A percentile compares a stretch with the other conserved stretches of the same genome.
Evolutionary conservation across 371 early-diverging fungal species (phyloP).

Genomic region (Smittium culicis): DNA sequence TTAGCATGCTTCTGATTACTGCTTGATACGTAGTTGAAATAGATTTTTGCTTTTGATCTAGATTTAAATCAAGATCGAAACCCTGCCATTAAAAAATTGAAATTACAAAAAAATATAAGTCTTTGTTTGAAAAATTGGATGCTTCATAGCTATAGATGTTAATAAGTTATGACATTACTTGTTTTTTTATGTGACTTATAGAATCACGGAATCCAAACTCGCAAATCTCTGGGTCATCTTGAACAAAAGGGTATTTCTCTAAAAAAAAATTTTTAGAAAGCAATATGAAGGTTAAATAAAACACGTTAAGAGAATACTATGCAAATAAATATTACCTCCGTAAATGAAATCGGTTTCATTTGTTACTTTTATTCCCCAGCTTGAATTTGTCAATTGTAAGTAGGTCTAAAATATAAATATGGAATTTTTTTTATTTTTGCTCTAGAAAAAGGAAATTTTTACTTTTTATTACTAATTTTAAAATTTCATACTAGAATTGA

Average conservation of each 20-base stretch:
- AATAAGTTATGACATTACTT: slow-evolving; percentile 2
- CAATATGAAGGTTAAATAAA: not conserved
- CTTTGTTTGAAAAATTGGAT: not conserved
- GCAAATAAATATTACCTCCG: not conserved
- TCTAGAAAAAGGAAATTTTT: not conserved
- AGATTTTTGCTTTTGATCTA: slow-evolving; percentile 19
- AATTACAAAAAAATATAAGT: not conserved
- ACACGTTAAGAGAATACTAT: not conserved
- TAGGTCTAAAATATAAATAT: not conserved
- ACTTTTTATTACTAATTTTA: not conserved
- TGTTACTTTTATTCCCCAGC: not conserved
- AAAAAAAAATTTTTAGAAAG: not conserved
- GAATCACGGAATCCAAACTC: slow-evolving; percentile 5
- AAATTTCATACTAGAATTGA: not conserved
- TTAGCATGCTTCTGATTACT: slow-evolving; percentile 20
- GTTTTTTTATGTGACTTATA: slow-evolving; percentile 8
- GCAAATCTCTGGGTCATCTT: slow-evolving; percentile 2
- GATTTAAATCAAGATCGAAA: slow-evolving; percentile 14
- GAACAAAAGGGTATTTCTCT: slow-evolving; percentile 5
- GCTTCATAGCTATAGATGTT: not conserved
- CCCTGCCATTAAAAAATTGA: slow-evolving; percentile 21
- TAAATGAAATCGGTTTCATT: not conserved
- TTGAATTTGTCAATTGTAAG: not conserved
- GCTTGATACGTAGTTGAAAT: slow-evolving; percentile 23
- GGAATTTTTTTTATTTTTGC: too few species aligned